Percentiles rank a stretch among this genome's conserved stretches.
phyloP scores from a whole-genome alignment of 139 green algal species.

The Volvox reticuliferus region DNA sequence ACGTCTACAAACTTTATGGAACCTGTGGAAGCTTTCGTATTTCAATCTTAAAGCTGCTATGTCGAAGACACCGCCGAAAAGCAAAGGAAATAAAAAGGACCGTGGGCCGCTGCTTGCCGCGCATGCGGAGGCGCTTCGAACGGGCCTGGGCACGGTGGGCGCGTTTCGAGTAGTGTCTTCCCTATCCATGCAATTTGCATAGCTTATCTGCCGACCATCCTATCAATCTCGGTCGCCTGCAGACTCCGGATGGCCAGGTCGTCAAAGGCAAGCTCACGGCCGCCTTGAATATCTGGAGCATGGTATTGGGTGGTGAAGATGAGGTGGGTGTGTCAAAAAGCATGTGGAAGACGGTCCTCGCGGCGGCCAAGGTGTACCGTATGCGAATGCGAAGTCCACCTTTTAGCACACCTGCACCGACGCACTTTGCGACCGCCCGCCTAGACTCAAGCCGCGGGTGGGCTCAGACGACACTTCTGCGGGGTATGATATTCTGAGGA shows the following conservation, averaged over 20 bases:
- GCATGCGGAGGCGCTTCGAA: constrained; percentile 18
- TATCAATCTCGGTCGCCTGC: neutral
- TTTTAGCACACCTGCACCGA: neutral
- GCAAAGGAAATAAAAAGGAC: constrained; percentile 38
- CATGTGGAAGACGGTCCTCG: no score
- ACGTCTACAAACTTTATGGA: neutral
- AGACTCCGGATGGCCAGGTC: constrained; percentile 24
- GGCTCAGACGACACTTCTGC: no score
- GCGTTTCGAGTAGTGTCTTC: neutral
- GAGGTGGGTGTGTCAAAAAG: constrained; percentile 24
- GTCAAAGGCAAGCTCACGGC: constrained; percentile 2
- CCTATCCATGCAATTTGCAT: neutral
- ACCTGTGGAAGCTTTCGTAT: neutral
- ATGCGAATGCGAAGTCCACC: neutral
- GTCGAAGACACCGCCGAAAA: constrained; percentile 8
- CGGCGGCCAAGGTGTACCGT: neutral
- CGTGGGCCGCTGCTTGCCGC: constrained; percentile 10
- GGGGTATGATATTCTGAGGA: no score
- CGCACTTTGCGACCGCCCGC: neutral
- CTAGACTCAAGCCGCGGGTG: no score
- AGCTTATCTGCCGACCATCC: neutral
- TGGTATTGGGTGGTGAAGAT: constrained; percentile 39
- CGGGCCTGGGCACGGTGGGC: neutral
- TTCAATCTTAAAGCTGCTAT: neutral
- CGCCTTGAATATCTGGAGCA: constrained; percentile 46